Base-by-base conservation (phyloP, 495 filamentous ascomycete species). In the Aspergillus homomorphus region DNA sequence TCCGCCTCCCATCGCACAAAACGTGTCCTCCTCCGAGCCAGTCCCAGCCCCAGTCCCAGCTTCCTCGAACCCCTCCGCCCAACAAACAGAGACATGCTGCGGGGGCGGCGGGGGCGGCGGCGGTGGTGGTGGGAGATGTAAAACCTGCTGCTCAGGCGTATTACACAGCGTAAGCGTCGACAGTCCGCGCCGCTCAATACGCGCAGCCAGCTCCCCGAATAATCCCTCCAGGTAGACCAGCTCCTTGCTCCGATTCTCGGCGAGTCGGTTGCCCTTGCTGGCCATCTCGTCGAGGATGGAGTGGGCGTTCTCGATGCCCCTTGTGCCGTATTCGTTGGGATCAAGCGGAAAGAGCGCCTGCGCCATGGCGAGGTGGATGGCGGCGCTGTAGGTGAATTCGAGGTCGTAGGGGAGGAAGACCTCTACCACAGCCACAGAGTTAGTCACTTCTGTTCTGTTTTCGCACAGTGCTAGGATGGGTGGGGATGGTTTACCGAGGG, bases 361-460 rank as follows among this genome's bases (percentile, higher is more conserved):
- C 22, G 68, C 67, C 62, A 75, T 69, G 2, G 58, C 58, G 14
- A 75, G 61, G 53, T 69, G 65, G 2, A 74, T 46, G 21, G 72
- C 68, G 18, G 68, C 70, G 12, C 56, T 68, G 55, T 69, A 73
- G n/a, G 68, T 69, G 23, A 71, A 65, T 62, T 76, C 73, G 5
- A 73, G 60, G 12, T 76, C 69, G 51, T 71, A 76, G 2, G 71
- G 68, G 9, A 76, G 62, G 56, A 76, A 76, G 19, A 62, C 62
- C 59, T 76, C 73, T 74, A 10, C 10, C 6, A 38, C n/a, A 43
- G 23, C 54, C 21, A 54, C 45, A 16, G 18, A 28, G 4, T 4
- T 28, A 28, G 26, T 28, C 26, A 9, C 4, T 28, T 3, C 9
- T 9, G 9, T 28, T 3, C 9, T 1, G 18, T 2, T 22, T 48